Percentiles rank a stretch among this genome's conserved stretches.
Conservation (phyloP, 768 basidiomycete genomes). For the Mycena crocata region DNA sequence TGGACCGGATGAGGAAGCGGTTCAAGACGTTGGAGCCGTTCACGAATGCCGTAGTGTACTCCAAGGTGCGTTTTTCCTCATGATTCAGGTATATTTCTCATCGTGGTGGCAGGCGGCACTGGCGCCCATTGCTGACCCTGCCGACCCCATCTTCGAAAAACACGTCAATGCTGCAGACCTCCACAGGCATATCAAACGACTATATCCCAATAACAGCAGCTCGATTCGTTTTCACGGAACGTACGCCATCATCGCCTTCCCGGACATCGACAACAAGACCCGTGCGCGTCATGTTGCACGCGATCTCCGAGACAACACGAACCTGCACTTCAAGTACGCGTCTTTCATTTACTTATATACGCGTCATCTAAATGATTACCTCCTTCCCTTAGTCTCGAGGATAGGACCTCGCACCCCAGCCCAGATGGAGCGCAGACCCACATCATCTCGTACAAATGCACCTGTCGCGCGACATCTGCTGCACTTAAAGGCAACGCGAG, state of each 20-base stretch:
- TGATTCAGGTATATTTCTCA: background rate
- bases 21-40: slow-evolving; percentile 22
- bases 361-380: background rate
- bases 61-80: background rate
- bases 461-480: slow-evolving; percentile 13
- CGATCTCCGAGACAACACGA: slow-evolving; percentile 19
- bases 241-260: slow-evolving; percentile 30
- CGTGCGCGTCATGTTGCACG: slow-evolving; percentile 24
- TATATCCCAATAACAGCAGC: background rate
- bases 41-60: background rate
- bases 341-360: background rate
- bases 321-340: slow-evolving; percentile 26
- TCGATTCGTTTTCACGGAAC: slow-evolving; percentile 27
- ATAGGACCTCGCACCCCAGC: background rate
- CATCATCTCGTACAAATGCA: slow-evolving; percentile 24
- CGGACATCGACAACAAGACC: slow-evolving; percentile 23
- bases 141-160: slow-evolving; percentile 14
- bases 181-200: slow-evolving; percentile 16
- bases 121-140: background rate
- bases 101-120: background rate
- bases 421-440: background rate
- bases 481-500: slow-evolving; percentile 9
- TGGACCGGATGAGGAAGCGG: slow-evolving; percentile 23
- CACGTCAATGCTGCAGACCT: slow-evolving; percentile 7
- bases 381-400: slow-evolving; percentile 4